Evolutionary conservation across 2,329 filamentous ascomycete genomes (phyloP), one percentile per base, ranked within the genome.

Genomic region (Penicillium sp.): DNA sequence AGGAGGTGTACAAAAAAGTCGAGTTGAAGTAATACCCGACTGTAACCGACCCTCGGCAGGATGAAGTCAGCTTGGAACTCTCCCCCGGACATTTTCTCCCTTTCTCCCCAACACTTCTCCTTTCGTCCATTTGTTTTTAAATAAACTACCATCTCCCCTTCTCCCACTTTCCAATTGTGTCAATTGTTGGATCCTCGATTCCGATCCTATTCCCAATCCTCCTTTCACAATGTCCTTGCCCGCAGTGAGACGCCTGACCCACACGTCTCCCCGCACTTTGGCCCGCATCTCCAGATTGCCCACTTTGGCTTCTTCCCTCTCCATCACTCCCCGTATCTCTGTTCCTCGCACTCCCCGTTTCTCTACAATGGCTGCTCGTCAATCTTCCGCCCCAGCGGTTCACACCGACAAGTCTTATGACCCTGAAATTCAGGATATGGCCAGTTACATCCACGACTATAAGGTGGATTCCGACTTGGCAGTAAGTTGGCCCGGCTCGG

Each of bases 381-480:
- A 72, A 55, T 72, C 70, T 50, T 68, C 71, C 53, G 69, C 72
- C 31, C 72, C 75, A n/a, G 56, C 72, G 45, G 67, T 69, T 18
- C 65, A 69, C 22, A 62, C 63, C 39, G 65, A 73, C 46, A 71
- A 83, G 73, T 82, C 86, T 66, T 97, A 93, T 77, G 93, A 97
- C 74, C 86, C 89, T 61, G 93, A 97, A 80, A 94, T 97, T 76
- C 87, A 86, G 76, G 92, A 97, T 74, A 96, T 99, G 82, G 93
- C 93, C 61, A 85, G 83, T 78, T 99, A 97, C 79, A 89, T 97
- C 73, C 90, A 95, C 82, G 90, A 92, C 75, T 93, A 92, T 76
- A 83, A 90, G 56, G 89, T 97, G 71, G 83, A 93, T 67, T 97
- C 93, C 31, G 90, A 96, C 65, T 84, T 99, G 69, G 94, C 94